Base-by-base conservation (phyloP, 1,139 yeast species). In the Debaryomyces singareniensis region DNA sequence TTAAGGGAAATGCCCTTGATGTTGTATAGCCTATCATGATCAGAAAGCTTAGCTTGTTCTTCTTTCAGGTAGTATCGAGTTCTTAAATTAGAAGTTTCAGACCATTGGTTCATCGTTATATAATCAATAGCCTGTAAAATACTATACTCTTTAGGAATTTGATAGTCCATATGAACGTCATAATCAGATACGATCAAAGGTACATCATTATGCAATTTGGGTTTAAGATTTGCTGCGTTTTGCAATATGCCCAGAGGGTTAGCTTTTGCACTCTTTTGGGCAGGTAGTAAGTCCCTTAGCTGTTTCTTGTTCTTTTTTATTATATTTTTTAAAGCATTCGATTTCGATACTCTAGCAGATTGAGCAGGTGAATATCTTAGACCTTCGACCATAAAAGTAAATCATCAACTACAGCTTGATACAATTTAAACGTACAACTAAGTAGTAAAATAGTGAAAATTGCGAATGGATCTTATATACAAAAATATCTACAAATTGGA, bases 361-460 rank as follows among this genome's bases (percentile, higher is more conserved):
- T 49, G 58, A 3, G 73, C 70, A 2, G 72, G 71, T 32, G 64
- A 61, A 34, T 55, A 65, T 29, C 60, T 51, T 15, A 61, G 47
- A 35, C 51, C 51, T 4, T 52, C 39, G 12, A 53, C 43, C 56
- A 51, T 51, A 10, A 13, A 7, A 18, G n/a, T n/a, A n/a, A n/a
- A n/a, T n/a, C n/a, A n/a, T n/a, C n/a, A n/a, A n/a, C n/a, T n/a
- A n/a, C n/a, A n/a, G n/a, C n/a, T n/a, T n/a, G n/a, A n/a, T n/a
- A n/a, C n/a, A n/a, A n/a, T n/a, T n/a, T n/a, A n/a, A n/a, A n/a
- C n/a, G n/a, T n/a, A n/a, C n/a, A n/a, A n/a, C n/a, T n/a, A n/a
- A n/a, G n/a, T n/a, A n/a, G n/a, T n/a, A n/a, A n/a, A n/a, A n/a
- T n/a, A n/a, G n/a, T n/a, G n/a, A n/a, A n/a, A n/a, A n/a, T n/a